Evolutionary conservation across 1,139 yeast species (phyloP).

Genomic region (Wickerhamomyces sp.): DNA sequence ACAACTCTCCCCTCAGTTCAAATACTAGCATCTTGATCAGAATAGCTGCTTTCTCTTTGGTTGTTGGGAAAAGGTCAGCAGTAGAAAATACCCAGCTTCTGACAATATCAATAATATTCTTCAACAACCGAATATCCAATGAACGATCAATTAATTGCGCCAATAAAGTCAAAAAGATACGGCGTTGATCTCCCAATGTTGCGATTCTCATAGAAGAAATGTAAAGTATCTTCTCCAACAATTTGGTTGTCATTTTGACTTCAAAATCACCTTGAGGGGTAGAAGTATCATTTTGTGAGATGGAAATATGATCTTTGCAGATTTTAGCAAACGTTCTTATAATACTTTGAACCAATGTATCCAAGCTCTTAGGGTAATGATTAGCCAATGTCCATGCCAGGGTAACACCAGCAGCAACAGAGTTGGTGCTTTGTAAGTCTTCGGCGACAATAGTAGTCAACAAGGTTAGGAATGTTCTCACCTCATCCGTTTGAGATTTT

Average conservation of each 20-base stretch:
- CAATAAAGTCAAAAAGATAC: conserved; percentile 77
- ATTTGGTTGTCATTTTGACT: conserved; percentile 71
- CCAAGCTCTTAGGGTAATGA: conserved; percentile 68
- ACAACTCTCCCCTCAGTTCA: conserved; percentile 81
- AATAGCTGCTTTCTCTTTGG: conserved; percentile 94
- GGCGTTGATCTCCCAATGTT: conserved; percentile 84
- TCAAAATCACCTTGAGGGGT: conserved; percentile 51
- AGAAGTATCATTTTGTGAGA: conserved; percentile 43
- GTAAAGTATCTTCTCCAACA: conserved; percentile 72
- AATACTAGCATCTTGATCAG: conserved; percentile 91
- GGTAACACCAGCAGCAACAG: conserved; percentile 87
- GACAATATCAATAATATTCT: conserved; percentile 73
- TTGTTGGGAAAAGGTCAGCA: conserved; percentile 84
- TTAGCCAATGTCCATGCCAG: conserved; percentile 79
- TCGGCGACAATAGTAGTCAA: conserved; percentile 72
- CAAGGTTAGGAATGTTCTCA: conserved; percentile 56
- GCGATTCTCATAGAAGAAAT: conserved; percentile 80
- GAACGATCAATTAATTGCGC: conserved; percentile 92
- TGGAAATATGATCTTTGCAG: conserved; percentile 83
- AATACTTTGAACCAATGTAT: conserved; percentile 66
- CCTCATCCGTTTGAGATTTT: conserved; percentile 55
- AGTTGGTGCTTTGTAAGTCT: conserved; percentile 76
- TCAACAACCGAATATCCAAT: conserved; percentile 67
- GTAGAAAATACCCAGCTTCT: conserved; percentile 87
- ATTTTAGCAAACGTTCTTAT: conserved; percentile 86